These are phyloP conservation scores for Russula dissimulans DNA, from an alignment of 768 basidiomycete species.

Conservation along the genomic window DNA sequence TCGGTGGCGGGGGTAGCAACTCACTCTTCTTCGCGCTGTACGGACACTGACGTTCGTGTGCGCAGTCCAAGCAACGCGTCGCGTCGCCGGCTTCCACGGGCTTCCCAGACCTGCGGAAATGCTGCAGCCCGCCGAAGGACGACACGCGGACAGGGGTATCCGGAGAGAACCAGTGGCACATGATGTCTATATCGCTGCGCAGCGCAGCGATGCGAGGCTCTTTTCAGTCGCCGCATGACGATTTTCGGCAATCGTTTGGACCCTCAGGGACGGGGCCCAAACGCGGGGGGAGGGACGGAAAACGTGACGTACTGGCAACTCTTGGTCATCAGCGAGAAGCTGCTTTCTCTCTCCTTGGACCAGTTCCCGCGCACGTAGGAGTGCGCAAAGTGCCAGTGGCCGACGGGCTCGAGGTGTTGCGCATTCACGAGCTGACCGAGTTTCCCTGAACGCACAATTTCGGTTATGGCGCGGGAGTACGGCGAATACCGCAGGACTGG, in stretches of 20 bases:
- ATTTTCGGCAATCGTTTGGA: not conserved
- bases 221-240: not conserved
- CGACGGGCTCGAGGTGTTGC: conserved; percentile 80
- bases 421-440: conserved; percentile 76
- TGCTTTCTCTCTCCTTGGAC: conserved; percentile 56
- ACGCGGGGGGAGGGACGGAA: too few species aligned
- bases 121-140: conserved; percentile 78
- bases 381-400: conserved; percentile 84
- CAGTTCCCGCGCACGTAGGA: conserved; percentile 83
- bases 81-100: conserved; percentile 59
- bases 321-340: conserved; percentile 83
- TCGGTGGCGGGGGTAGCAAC: conserved; percentile 14
- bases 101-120: conserved; percentile 68
- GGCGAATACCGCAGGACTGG: conserved; percentile 83
- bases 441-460: conserved; percentile 56
- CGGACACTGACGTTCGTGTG: conserved; percentile 60
- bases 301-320: conserved; percentile 63
- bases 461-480: conserved; percentile 61
- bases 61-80: conserved; percentile 70
- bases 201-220: not conserved
- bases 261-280: too few species aligned
- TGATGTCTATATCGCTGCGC: conserved; percentile 71
- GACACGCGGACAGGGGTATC: conserved; percentile 59
- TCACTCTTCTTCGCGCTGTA: conserved; percentile 83
- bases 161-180: conserved; percentile 70